Conservation (phyloP, 169 alveolate species). For the Toxoplasma gondii region DNA sequence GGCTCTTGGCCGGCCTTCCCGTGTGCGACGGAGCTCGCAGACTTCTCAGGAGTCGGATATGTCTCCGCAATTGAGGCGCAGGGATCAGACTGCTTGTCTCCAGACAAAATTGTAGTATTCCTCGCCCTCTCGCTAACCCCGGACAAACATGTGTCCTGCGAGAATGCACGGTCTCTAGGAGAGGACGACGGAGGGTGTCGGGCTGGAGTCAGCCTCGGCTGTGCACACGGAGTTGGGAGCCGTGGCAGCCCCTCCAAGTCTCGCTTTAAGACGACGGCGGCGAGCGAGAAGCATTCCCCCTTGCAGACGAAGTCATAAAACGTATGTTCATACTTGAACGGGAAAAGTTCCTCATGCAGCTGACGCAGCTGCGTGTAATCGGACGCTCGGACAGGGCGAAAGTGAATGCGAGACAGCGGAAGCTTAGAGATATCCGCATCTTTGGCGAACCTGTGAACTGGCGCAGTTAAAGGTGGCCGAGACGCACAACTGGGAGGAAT, state of each 20-base stretch:
- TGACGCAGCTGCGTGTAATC: conserved; percentile 9
- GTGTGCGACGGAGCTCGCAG: no score
- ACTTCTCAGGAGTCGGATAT: no score
- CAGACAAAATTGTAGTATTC: no score
- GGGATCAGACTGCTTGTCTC: no score
- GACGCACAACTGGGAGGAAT: background rate
- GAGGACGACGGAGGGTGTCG: no score
- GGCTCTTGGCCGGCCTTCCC: no score
- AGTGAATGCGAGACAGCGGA: background rate
- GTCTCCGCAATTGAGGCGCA: no score
- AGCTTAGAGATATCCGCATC: conserved; percentile 6
- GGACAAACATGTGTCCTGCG: no score
- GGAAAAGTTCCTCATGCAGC: conserved; percentile 42
- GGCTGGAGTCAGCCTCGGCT: background rate
- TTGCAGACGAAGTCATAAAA: conserved; percentile 4
- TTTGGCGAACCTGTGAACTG: background rate
- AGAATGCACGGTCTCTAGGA: no score
- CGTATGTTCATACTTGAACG: conserved; percentile 17
- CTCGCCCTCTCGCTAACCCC: no score
- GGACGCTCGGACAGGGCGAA: conserved; percentile 5
- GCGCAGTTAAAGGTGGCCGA: conserved; percentile 6
- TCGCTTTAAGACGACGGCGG: background rate
- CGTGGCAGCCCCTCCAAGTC: conserved; percentile 7
- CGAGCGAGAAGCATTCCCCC: conserved; percentile 26
- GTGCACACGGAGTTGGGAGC: background rate